Base-by-base conservation (phyloP, 176 grass and related monocot species). In the Musa beccarii region DNA sequence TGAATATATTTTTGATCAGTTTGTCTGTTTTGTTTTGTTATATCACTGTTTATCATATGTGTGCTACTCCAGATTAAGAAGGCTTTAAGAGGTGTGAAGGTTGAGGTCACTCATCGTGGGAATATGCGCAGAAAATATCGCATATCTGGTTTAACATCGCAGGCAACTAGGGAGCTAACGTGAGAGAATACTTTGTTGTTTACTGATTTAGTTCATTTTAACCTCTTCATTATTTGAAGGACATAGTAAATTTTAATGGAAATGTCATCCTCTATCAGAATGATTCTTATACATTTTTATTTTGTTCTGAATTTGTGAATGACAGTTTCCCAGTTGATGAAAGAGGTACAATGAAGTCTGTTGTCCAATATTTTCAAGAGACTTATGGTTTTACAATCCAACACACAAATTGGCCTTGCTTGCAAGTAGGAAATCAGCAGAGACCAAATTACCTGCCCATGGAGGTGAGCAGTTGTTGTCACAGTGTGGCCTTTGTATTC, bases 291-390 rank as follows among this genome's bases (percentile, higher is more conserved):
- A 1, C 22, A 1, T 24, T 11, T 12, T 66, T 24, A 66, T 66
- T 66, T 66, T 54, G 16, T 59, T 68, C 63, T 43, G 24, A 71
- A 71, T 51, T 43, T 51, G 8, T 50, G 49, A 81, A n/a, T 15
- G 15, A 51, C 85, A 97, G 93, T 69, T 97, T 97, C 59, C 87
- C 90, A 57, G 75, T 97, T 63, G 90, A 97, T 78, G 83, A 97
- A 66, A 84, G 79, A 19, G 90, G 90, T 52, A 87, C 84, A 49
- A 59, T 97, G 80, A 97, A 97, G 61, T 97, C 90, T 8, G 93
- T 97, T 74, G 78, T 97, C 52, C 87, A 97, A 72, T 93, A 97
- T 80, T 97, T 97, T 80, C 90, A 93, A 83, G 93, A 97, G 81
- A 93, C 90, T 71, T 93, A 97, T 84, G 89, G 87, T 52, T 97